phyloP scores from a whole-genome alignment of 1,284 basidiomycete species.

The Cystobasidium slooffiae region DNA sequence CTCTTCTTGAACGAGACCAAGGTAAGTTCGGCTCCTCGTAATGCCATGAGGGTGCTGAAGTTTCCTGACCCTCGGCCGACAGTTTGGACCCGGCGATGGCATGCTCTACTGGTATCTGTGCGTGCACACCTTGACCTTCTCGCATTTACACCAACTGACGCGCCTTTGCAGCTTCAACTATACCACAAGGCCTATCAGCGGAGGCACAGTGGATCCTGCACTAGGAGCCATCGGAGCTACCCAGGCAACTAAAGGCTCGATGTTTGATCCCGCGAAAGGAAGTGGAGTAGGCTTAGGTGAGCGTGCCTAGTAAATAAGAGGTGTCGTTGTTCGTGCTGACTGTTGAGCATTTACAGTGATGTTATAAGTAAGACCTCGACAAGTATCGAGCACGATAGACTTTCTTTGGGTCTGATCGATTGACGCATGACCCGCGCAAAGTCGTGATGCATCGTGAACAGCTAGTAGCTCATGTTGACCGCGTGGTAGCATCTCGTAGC shows the following conservation, averaged over 20 bases:
- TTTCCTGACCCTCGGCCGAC: neutral
- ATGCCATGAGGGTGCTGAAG: neutral
- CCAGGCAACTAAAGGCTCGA: slow-evolving; percentile 3
- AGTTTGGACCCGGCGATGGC: slow-evolving; percentile 52
- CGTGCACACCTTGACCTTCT: neutral
- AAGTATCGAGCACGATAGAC: neutral
- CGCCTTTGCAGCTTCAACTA: slow-evolving; percentile 26
- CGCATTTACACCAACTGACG: neutral
- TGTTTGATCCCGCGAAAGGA: slow-evolving; percentile 38
- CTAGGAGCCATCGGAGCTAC: slow-evolving; percentile 23
- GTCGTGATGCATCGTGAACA: too few species aligned
- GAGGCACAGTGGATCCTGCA: slow-evolving; percentile 35
- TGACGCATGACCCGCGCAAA: too few species aligned
- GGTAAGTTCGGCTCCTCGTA: slow-evolving; percentile 38
- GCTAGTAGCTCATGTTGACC: too few species aligned
- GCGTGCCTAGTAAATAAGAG: neutral
- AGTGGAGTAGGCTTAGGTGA: slow-evolving; percentile 39
- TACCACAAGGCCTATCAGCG: slow-evolving; percentile 36
- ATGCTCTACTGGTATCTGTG: slow-evolving; percentile 50
- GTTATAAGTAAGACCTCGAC: neutral
- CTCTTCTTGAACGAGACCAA: slow-evolving; percentile 74
- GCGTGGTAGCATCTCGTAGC: too few species aligned
- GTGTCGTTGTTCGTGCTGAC: neutral
- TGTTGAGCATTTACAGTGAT: neutral
- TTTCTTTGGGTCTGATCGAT: too few species aligned